Percentiles rank a stretch among this genome's conserved stretches.
phyloP scores from a whole-genome alignment of 352 stramenopile species.

The Globisporangium mamillatum region DNA sequence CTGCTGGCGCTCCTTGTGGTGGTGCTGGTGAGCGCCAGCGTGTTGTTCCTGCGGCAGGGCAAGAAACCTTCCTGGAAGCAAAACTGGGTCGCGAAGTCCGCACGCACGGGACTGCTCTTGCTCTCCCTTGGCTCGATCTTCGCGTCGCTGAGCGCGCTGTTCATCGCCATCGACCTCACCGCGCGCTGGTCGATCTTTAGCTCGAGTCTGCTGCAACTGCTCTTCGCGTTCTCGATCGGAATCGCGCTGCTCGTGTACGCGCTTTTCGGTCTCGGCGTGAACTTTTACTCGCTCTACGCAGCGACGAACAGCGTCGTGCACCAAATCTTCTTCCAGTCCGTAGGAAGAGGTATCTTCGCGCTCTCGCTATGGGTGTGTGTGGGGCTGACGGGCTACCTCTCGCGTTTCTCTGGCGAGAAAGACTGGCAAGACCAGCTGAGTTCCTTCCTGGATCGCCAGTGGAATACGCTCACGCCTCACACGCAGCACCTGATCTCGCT shows the following conservation, averaged over 20 bases:
- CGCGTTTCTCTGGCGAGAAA: slow-evolving; percentile 26
- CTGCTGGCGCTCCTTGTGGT: slow-evolving; percentile 20
- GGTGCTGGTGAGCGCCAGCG: slow-evolving; percentile 20
- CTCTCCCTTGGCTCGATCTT: slow-evolving; percentile 22
- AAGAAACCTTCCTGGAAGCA: slow-evolving; percentile 18
- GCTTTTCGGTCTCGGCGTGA: slow-evolving; percentile 25
- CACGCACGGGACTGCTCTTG: slow-evolving; percentile 12
- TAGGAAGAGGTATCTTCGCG: slow-evolving; percentile 10
- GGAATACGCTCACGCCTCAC: slow-evolving; percentile 27
- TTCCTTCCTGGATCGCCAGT: slow-evolving; percentile 36
- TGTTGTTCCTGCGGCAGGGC: slow-evolving; percentile 29
- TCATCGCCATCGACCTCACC: slow-evolving; percentile 42
- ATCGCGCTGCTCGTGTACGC: slow-evolving; percentile 32
- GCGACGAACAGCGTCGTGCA: slow-evolving; percentile 36
- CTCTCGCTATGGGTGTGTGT: slow-evolving; percentile 30
- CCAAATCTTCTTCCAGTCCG: slow-evolving; percentile 38
- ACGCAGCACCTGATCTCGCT: slow-evolving; percentile 38
- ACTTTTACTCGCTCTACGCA: slow-evolving; percentile 34
- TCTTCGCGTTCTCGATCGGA: slow-evolving; percentile 42
- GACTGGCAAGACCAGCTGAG: slow-evolving; percentile 33
- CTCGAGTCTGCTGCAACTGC: slow-evolving; percentile 42
- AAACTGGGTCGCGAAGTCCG: slow-evolving; percentile 15
- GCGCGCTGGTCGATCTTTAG: slow-evolving; percentile 38
- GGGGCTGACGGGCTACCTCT: slow-evolving; percentile 34
- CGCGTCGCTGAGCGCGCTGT: slow-evolving; percentile 25